phyloP scores from a whole-genome alignment of 208 protist genomes.

The Wallacemonas collosoma region DNA sequence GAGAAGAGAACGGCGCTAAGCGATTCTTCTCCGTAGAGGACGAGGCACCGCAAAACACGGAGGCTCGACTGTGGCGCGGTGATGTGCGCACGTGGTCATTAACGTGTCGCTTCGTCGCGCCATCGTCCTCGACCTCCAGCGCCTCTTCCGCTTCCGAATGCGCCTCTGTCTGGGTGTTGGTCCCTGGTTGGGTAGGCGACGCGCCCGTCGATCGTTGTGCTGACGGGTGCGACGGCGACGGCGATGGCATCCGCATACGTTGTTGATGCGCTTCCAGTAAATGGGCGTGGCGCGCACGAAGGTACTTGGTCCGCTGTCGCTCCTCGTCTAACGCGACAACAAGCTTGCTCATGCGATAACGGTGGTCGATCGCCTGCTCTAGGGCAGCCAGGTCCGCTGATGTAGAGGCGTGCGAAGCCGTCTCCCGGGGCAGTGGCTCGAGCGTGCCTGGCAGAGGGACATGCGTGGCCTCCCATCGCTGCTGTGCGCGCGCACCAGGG shows the following conservation, averaged over 20 bases:
- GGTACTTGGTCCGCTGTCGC: not conserved
- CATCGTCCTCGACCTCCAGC: too few relatives aligned
- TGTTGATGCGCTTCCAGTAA: constrained; percentile 1
- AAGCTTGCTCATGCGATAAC: constrained; percentile 18
- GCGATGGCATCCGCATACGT: not conserved
- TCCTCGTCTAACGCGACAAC: constrained; percentile 13
- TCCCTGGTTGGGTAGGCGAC: too few relatives aligned
- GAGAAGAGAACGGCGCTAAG: too few relatives aligned
- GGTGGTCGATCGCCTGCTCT: constrained; percentile 1
- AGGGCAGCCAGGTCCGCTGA: not conserved
- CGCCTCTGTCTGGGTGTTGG: too few relatives aligned
- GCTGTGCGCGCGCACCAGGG: not conserved
- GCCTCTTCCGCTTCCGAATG: too few relatives aligned
- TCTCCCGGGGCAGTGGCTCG: not conserved
- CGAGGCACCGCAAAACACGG: too few relatives aligned
- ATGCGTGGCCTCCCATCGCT: constrained; percentile 11
- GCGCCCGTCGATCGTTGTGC: too few relatives aligned
- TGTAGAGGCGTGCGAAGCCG: not conserved
- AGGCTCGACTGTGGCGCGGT: too few relatives aligned
- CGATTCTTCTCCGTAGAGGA: too few relatives aligned
- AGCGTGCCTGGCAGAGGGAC: not conserved
- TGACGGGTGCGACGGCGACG: not conserved
- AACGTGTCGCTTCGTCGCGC: too few relatives aligned
- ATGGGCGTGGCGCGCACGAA: not conserved
- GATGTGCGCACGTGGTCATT: too few relatives aligned